These are phyloP conservation scores for Aspergillus nanangensis DNA, from an alignment of 495 filamentous ascomycete species.

Conservation along the genomic window DNA sequence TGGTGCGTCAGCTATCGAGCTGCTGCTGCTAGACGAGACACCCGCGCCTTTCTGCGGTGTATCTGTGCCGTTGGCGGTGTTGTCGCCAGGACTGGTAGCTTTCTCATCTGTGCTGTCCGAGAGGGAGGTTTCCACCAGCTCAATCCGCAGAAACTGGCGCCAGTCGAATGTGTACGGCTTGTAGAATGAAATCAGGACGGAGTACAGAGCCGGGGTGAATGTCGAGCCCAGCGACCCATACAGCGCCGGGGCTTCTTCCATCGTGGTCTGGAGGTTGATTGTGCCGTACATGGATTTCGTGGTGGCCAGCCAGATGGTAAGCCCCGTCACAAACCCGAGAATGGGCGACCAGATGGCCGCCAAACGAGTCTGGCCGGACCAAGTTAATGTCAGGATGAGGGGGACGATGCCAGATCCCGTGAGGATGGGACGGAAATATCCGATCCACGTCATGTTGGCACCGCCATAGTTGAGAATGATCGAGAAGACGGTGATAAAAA, in stretches of 20 bases:
- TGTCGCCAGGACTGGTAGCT: no score
- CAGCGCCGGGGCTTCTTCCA: conserved; percentile 24
- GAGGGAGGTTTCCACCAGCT: conserved; percentile 15
- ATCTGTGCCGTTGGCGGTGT: no score
- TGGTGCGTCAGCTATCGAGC: no score
- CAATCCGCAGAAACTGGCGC: conserved; percentile 44
- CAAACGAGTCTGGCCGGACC: conserved; percentile 33
- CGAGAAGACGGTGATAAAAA: conserved; percentile 34
- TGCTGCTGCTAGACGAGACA: neutral
- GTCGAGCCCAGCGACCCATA: conserved; percentile 32
- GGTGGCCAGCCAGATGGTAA: conserved; percentile 32
- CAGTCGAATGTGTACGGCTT: conserved; percentile 44
- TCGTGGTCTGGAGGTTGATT: conserved; percentile 29
- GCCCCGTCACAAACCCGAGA: conserved; percentile 31
- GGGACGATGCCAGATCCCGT: conserved; percentile 37
- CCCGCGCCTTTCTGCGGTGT: conserved; percentile 3
- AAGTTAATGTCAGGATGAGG: conserved; percentile 30
- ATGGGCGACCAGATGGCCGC: conserved; percentile 30
- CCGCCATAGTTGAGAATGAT: conserved; percentile 36
- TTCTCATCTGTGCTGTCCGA: conserved; percentile 11
- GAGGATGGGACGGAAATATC: conserved; percentile 32
- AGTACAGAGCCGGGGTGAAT: conserved; percentile 34
- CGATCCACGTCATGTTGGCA: conserved; percentile 39
- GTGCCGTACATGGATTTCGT: conserved; percentile 28
- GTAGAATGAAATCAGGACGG: conserved; percentile 38